A percentile compares a stretch with the other conserved stretches of the same genome.
Evolutionary conservation across 2,329 filamentous ascomycete genomes (phyloP).

Genomic region (Penicillium sp.): DNA sequence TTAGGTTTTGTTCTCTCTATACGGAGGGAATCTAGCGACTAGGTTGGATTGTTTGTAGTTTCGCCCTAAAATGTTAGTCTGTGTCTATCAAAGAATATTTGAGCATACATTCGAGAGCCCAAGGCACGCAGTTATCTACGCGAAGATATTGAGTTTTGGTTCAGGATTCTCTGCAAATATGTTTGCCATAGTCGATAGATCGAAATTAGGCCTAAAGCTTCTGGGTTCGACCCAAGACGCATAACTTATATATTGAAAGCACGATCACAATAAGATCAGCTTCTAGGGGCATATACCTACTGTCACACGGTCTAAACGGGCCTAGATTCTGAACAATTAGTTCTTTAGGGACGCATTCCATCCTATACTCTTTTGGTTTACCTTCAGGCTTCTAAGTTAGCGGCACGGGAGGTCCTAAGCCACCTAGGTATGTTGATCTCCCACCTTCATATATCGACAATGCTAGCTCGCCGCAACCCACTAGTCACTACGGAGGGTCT

Average conservation of each 20-base stretch:
- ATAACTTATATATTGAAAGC: slow-evolving; percentile 1
- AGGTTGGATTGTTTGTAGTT: background rate
- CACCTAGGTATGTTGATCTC: background rate
- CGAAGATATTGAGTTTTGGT: background rate
- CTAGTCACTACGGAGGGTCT: slow-evolving; percentile 5
- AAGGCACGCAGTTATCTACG: background rate
- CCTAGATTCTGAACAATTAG: background rate
- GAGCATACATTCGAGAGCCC: background rate
- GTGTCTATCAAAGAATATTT: background rate
- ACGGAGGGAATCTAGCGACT: background rate
- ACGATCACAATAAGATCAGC: background rate
- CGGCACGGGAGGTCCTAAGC: background rate
- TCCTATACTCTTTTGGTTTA: slow-evolving; percentile 4
- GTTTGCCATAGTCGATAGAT: background rate
- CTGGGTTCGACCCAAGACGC: background rate
- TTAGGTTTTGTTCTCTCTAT: background rate
- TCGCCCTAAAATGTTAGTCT: background rate
- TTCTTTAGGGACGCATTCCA: background rate
- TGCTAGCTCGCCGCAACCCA: slow-evolving; percentile 5
- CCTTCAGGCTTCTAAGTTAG: slow-evolving; percentile 5
- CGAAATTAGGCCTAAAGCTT: too few relatives aligned
- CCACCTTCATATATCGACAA: slow-evolving; percentile 1
- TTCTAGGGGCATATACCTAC: background rate
- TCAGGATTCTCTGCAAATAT: background rate
- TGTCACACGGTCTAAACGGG: background rate